Base-by-base conservation (phyloP, 1,139 yeast species). In the Pichia sp. region DNA sequence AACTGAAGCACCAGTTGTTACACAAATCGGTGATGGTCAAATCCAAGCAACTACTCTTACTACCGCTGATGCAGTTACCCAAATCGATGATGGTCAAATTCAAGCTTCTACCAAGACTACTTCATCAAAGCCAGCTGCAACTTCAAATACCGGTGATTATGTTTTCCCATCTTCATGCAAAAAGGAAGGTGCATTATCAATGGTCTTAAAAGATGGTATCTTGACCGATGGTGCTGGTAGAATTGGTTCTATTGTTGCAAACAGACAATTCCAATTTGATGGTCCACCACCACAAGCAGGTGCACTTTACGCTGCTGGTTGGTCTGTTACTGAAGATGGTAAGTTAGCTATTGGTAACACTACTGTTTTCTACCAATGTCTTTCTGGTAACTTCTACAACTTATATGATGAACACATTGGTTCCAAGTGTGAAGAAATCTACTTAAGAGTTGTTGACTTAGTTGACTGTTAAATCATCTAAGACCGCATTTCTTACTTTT, bases 261-360 rank as follows among this genome's bases (percentile, higher is more conserved):
- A 83, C 81, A 79, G 85, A 74, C 92, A 84, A 73, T 83, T 84
- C 82, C 92, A 84, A 73, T 84, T 84, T 63, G 92, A 84, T 66
- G 92, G 92, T 68, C 94, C 92, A 61, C 89, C 90, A 70, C 92
- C 92, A 64, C 94, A 85, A 75, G 90, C 92, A 50, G 94, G 92
- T 68, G 76, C 89, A 57, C 80, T 85, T 68, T 85, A 81, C 71
- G 92, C 94, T 64, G 86, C 81, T 54, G 94, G 94, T 59, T 85
- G 94, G 94, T 74, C 86, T 46, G 69, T 83, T 59, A 73, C 82
- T 52, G 62, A 67, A 48, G 84, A 79, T 50, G 88, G 88, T 61
- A 67, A 72, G 72, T 77, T 85, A 67, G 86, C 87, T 52, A 71
- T 85, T 58, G 92, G 92, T 70, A 70, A 72, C 67, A 65, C 68